Conservation (phyloP, 2,329 filamentous ascomycete species). For the Phaeomoniella chlamydospora region DNA sequence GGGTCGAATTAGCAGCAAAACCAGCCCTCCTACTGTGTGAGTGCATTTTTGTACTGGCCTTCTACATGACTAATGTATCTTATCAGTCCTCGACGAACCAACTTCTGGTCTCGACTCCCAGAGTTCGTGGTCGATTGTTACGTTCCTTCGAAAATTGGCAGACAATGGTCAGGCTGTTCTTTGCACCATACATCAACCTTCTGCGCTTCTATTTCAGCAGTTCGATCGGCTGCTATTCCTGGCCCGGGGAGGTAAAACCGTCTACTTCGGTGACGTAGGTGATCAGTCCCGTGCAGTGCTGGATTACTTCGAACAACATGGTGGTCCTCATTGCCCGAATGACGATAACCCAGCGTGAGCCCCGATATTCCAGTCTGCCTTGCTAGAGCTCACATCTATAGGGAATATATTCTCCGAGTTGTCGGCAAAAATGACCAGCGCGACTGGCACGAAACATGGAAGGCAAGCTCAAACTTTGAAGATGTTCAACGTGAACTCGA, state of each 20-base stretch:
- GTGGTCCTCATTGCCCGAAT: constrained; percentile 40
- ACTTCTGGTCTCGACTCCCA: constrained; percentile 85
- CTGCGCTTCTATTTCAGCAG: constrained; percentile 77
- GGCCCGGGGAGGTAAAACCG: constrained; percentile 47
- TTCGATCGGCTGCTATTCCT: constrained; percentile 52
- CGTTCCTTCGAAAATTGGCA: constrained; percentile 72
- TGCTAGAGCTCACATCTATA: too few species aligned
- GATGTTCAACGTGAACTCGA: constrained; percentile 43
- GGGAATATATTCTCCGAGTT: constrained; percentile 54
- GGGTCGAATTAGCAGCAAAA: constrained; percentile 83
- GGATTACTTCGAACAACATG: constrained; percentile 50
- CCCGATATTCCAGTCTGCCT: too few species aligned
- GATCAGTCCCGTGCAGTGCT: constrained; percentile 39
- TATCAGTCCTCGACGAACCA: constrained; percentile 87
- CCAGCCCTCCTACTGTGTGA: constrained; percentile 72
- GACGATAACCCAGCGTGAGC: constrained; percentile 58
- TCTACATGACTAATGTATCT: too few species aligned
- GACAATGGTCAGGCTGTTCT: constrained; percentile 78
- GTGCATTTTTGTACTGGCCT: too few species aligned
- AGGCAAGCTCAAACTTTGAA: constrained; percentile 37
- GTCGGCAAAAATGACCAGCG: constrained; percentile 48
- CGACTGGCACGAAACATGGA: constrained; percentile 51
- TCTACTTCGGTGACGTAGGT: constrained; percentile 55
- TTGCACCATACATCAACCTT: constrained; percentile 88
- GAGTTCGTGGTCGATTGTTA: constrained; percentile 77